Percentiles rank a stretch among this genome's conserved stretches.
phyloP scores from a whole-genome alignment of 2,329 filamentous ascomycete species.

The Hypoxylon sp. region DNA sequence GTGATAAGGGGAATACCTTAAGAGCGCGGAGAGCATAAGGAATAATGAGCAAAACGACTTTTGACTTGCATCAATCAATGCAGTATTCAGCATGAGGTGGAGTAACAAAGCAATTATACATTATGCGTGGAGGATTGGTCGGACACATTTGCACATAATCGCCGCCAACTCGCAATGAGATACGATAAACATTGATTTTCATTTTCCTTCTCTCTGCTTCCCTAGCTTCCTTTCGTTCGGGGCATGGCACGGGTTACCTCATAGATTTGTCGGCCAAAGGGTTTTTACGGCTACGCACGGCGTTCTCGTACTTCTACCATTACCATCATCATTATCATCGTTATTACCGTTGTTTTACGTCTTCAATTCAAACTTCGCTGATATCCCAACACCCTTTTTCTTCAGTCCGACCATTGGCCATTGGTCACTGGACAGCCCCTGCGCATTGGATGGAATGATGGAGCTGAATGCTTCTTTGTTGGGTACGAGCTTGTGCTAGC shows the following conservation, averaged over 20 bases:
- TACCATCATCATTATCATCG: constrained; percentile 17
- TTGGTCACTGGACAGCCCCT: background rate
- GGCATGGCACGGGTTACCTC: constrained; percentile 37
- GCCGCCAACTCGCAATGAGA: constrained; percentile 42
- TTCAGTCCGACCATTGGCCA: constrained; percentile 1
- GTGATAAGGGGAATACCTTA: background rate
- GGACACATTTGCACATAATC: constrained; percentile 38
- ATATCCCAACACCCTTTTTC: constrained; percentile 21
- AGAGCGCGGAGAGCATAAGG: constrained; percentile 15
- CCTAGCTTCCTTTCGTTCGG: constrained; percentile 34
- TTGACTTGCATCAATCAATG: constrained; percentile 34
- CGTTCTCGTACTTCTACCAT: constrained; percentile 39
- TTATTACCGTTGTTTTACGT: background rate
- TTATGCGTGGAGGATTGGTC: constrained; percentile 18
- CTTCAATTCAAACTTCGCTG: background rate
- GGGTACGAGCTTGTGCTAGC: constrained; percentile 6
- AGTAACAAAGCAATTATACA: constrained; percentile 24
- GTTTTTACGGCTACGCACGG: constrained; percentile 41
- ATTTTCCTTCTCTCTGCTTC: background rate
- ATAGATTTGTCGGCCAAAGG: constrained; percentile 47
- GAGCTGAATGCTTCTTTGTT: constrained; percentile 6
- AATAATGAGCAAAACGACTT: constrained; percentile 37
- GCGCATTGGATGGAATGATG: constrained; percentile 20
- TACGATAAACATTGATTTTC: constrained; percentile 45
- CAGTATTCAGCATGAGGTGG: constrained; percentile 42